Conservation (phyloP, 2,329 filamentous ascomycete genomes). For the Incumbomyces lentus region DNA sequence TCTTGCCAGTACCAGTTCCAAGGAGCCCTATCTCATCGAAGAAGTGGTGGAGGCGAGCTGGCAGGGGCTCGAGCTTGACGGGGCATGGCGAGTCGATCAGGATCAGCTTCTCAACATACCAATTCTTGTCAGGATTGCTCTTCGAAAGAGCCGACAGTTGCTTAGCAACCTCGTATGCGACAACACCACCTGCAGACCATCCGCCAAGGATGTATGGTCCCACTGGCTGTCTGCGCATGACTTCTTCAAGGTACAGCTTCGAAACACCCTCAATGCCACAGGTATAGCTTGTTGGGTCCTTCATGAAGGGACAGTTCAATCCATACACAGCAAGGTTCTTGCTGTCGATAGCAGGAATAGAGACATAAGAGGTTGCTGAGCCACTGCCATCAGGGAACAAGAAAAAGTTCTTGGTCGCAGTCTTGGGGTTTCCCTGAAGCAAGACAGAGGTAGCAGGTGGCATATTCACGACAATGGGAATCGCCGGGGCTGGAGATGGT, state of each 20-base stretch:
- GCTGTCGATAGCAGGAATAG: slow-evolving; percentile 30
- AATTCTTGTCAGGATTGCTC: slow-evolving; percentile 19
- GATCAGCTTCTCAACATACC: slow-evolving; percentile 45
- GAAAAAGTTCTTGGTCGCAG: slow-evolving; percentile 32
- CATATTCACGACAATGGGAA: slow-evolving; percentile 20
- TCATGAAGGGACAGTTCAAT: slow-evolving; percentile 36
- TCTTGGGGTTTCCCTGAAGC: slow-evolving; percentile 34
- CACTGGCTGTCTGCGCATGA: slow-evolving; percentile 25
- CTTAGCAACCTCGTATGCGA: slow-evolving; percentile 27
- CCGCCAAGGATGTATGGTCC: slow-evolving; percentile 31
- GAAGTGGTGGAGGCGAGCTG: slow-evolving; percentile 42
- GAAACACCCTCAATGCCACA: slow-evolving; percentile 23
- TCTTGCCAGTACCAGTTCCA: slow-evolving; percentile 33
- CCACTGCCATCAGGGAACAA: slow-evolving; percentile 38
- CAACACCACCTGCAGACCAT: slow-evolving; percentile 29
- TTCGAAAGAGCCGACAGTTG: slow-evolving; percentile 20
- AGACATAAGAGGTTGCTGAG: slow-evolving; percentile 37
- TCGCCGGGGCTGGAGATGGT: slow-evolving; percentile 15
- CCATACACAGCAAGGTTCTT: slow-evolving; percentile 35
- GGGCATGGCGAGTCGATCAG: slow-evolving; percentile 57
- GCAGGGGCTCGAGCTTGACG: slow-evolving; percentile 57
- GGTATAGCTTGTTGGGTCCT: slow-evolving; percentile 23
- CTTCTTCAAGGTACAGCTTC: slow-evolving; percentile 22
- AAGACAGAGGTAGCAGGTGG: slow-evolving; percentile 34
- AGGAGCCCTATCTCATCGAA: slow-evolving; percentile 40